Conservation (phyloP, 176 grass and related monocot species). For the Lolium perenne region DNA sequence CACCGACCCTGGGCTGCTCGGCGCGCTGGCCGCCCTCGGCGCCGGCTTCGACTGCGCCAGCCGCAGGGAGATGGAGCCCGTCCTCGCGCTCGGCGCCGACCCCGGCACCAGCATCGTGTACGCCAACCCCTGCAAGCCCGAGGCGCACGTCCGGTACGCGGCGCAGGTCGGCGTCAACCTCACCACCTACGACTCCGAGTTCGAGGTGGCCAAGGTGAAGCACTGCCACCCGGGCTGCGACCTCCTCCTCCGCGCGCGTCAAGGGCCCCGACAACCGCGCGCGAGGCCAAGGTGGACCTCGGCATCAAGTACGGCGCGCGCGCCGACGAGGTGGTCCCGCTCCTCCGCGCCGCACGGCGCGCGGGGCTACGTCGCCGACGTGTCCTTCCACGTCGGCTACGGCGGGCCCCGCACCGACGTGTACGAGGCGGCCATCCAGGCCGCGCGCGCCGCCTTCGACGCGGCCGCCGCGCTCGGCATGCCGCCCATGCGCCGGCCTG, state of each 20-base stretch:
- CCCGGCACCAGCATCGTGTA: constrained; percentile 28
- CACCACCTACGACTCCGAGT: constrained; percentile 49
- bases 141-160: constrained; percentile 49
- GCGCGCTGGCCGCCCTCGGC: constrained; percentile 35
- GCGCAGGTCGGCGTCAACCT: constrained; percentile 42
- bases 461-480: too few relatives aligned
- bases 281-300: neutral
- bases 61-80: constrained; percentile 51
- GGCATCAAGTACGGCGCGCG: too few relatives aligned
- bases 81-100: constrained; percentile 30
- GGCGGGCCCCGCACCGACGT: too few relatives aligned
- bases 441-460: too few relatives aligned
- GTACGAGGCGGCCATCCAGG: too few relatives aligned
- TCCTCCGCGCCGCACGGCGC: too few relatives aligned
- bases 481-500: too few relatives aligned
- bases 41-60: constrained; percentile 14
- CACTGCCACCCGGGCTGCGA: constrained; percentile 38
- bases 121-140: constrained; percentile 58
- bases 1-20: constrained; percentile 8
- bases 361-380: too few relatives aligned
- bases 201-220: constrained; percentile 47
- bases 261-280: constrained; percentile 46
- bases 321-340: too few relatives aligned
- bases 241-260: constrained; percentile 50
- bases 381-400: too few relatives aligned